Base-by-base conservation (phyloP, 2,329 filamentous ascomycete species). In the Ceratocystis ficicola region DNA sequence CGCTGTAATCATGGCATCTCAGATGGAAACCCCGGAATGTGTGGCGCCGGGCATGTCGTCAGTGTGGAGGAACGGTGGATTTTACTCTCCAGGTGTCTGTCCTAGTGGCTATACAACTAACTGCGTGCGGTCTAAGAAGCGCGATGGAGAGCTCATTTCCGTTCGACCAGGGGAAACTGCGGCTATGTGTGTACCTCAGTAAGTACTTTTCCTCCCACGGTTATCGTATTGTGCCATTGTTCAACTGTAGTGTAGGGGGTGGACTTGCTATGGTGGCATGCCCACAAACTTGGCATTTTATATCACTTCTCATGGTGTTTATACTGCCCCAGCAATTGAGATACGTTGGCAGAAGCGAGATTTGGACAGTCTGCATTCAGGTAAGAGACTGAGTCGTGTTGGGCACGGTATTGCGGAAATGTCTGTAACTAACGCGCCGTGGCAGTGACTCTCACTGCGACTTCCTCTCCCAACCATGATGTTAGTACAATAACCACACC, bases 51-150 rank as follows among this genome's bases (percentile, higher is more conserved):
- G 64, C n/a, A 63, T 68, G 50, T 44, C 63, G 15, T 67, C 67
- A 7, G 67, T 73, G 1, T 74, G 72, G 72, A 22, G 44, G 8
- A 68, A 66, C 5, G 68, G 69, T 7, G 72, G 72, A 1, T 73
- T 72, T 65, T 73, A 72, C 66, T 74, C 72, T 5, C 72, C 73
- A 2, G 73, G 72, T 7, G 66, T 70, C 15, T 74, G 72, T 68
- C 73, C 73, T 60, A 55, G 64, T 5, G 72, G 72, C 17, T 74
- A 74, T 57, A 65, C 61, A 17, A 68, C 72, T 8, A 67, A 64
- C 60, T 73, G 73, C 66, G 71, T 70, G 22, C 70, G 71, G 63
- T 71, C 70, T 4, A 36, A 48, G 4, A 59, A 52, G 4, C 66
- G 59, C 12, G 63, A 67, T 6, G 66, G 61, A 5, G 66, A 69